Conservation (phyloP, 768 basidiomycete genomes). For the Pholiota conissans region DNA sequence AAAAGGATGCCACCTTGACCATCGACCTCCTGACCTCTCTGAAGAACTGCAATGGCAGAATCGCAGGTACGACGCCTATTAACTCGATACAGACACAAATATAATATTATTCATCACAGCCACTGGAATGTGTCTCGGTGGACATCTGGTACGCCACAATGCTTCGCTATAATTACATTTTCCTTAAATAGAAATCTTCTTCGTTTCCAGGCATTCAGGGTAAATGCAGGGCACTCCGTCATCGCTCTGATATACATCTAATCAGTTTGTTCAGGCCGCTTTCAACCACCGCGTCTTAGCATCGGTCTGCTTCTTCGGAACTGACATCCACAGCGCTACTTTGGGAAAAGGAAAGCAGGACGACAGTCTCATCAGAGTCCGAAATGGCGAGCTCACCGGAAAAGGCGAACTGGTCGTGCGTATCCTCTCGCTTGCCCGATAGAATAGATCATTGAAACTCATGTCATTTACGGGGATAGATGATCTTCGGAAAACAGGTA, state of each 20-base stretch:
- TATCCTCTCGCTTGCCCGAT: conserved; percentile 1
- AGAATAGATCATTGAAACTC: background rate
- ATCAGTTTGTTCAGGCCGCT: conserved; percentile 57
- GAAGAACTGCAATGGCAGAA: conserved; percentile 87
- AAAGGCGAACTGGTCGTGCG: conserved; percentile 86
- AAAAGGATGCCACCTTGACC: conserved; percentile 74
- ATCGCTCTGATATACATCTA: background rate
- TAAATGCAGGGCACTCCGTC: conserved; percentile 19
- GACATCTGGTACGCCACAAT: conserved; percentile 63
- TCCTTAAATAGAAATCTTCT: background rate
- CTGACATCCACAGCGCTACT: conserved; percentile 86
- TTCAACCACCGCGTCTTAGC: conserved; percentile 84
- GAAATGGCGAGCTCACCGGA: conserved; percentile 69
- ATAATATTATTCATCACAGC: conserved; percentile 35
- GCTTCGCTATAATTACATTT: background rate
- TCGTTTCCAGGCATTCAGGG: conserved; percentile 37
- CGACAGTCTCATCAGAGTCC: conserved; percentile 74
- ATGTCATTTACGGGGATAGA: conserved; percentile 37
- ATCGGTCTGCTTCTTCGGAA: conserved; percentile 93
- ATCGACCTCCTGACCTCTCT: conserved; percentile 74
- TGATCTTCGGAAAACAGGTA: conserved; percentile 96
- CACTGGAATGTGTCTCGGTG: conserved; percentile 91
- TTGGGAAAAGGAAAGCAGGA: conserved; percentile 86
- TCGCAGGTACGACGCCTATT: conserved; percentile 61
- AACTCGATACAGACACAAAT: conserved; percentile 11